Conservation (phyloP, 768 basidiomycete genomes). For the Amanita exitialis region DNA sequence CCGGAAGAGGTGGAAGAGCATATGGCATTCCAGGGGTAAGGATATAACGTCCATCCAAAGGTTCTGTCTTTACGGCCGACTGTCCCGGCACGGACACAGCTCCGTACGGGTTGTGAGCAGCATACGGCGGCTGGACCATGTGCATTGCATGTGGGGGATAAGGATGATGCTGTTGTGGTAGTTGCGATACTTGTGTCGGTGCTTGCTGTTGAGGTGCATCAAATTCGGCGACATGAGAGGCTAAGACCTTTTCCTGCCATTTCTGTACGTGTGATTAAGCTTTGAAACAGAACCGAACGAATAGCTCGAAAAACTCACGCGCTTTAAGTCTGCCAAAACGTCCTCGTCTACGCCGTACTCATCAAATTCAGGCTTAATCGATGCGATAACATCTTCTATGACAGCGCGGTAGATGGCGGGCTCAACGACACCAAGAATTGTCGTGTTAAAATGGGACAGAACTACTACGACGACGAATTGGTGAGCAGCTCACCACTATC, state of each 20-base stretch:
- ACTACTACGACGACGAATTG: constrained; percentile 47
- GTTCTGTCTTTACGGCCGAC: constrained; percentile 63
- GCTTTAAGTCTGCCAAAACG: constrained; percentile 79
- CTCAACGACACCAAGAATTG: constrained; percentile 47
- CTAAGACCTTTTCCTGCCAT: constrained; percentile 94
- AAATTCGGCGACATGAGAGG: constrained; percentile 94
- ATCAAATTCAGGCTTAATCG: constrained; percentile 91
- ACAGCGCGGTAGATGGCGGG: constrained; percentile 85
- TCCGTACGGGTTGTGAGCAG: constrained; percentile 43
- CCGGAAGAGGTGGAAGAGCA: constrained; percentile 52
- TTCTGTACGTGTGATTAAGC: constrained; percentile 39
- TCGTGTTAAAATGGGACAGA: constrained; percentile 38
- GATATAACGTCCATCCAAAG: constrained; percentile 60
- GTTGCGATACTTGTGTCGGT: constrained; percentile 30
- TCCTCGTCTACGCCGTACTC: constrained; percentile 92
- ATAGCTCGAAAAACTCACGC: constrained; percentile 45
- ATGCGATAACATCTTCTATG: constrained; percentile 91
- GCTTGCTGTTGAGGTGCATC: constrained; percentile 37
- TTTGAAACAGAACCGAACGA: constrained; percentile 5
- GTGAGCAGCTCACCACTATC: constrained; percentile 92
- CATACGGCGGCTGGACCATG: constrained; percentile 52
- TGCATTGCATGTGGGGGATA: constrained; percentile 57
- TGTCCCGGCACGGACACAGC: constrained; percentile 30
- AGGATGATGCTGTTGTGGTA: constrained; percentile 36
- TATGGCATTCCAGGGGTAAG: constrained; percentile 39